A percentile compares a stretch with the other conserved stretches of the same genome.
Evolutionary conservation across 176 grass and related monocot genomes (phyloP).

Genomic region (Oryza nivara): DNA sequence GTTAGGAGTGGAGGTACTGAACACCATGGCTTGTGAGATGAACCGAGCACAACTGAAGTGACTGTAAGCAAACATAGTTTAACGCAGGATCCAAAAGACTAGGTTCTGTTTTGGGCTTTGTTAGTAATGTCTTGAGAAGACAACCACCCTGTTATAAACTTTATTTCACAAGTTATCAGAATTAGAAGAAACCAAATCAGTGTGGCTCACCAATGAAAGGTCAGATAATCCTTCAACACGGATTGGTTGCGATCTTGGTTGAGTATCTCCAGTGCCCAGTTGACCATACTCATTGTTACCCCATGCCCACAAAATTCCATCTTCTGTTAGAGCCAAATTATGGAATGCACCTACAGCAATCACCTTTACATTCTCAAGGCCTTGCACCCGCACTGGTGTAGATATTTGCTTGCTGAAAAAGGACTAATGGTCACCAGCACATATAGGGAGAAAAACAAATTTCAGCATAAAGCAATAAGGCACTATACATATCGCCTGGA

Average conservation of each 20-base stretch:
- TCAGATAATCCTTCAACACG: slow-evolving; percentile 72
- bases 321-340: slow-evolving; percentile 83
- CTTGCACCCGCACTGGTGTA: slow-evolving; percentile 89
- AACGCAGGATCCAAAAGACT: not conserved
- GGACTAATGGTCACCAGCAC: not conserved
- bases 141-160: not conserved
- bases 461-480: slow-evolving; percentile 24
- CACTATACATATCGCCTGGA: slow-evolving; percentile 88
- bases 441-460: slow-evolving; percentile 35
- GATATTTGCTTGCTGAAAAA: slow-evolving; percentile 85
- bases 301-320: slow-evolving; percentile 95
- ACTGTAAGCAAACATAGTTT: slow-evolving; percentile 13
- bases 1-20: not conserved
- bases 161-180: slow-evolving; percentile 3
- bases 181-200: slow-evolving; percentile 30
- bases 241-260: slow-evolving; percentile 89
- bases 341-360: slow-evolving; percentile 99
- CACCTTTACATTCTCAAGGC: slow-evolving; percentile 70
- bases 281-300: slow-evolving; percentile 98
- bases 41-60: not conserved
- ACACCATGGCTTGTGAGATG: not conserved
- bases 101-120: slow-evolving; percentile 2
- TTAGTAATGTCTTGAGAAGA: slow-evolving; percentile 14
- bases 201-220: slow-evolving; percentile 65
- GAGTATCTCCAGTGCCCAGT: slow-evolving; percentile 88